Percentiles rank a stretch among this genome's conserved stretches.
These are phyloP conservation scores for Nepenthes mirabilis DNA, from an alignment of 148 eudicot genomes.

Conservation along the genomic window DNA sequence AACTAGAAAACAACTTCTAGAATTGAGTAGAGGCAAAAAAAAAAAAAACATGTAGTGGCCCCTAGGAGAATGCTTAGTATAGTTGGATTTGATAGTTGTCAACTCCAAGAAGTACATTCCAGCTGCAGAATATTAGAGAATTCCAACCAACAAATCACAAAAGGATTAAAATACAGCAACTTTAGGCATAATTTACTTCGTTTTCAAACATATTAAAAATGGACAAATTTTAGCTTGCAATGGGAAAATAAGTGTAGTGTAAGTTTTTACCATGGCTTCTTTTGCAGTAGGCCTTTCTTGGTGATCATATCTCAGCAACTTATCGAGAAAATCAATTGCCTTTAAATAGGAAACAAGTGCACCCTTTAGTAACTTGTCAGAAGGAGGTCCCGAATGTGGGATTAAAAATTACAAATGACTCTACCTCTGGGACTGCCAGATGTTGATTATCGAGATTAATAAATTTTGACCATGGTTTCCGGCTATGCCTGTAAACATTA, in stretches of 20 bases:
- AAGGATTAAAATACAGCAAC: too few species aligned
- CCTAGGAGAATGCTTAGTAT: too few species aligned
- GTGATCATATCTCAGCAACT: constrained; percentile 74
- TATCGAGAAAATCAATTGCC: constrained; percentile 91
- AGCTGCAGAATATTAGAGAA: too few species aligned
- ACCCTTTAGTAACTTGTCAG: constrained; percentile 2
- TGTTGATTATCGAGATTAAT: constrained; percentile 78
- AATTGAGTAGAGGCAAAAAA: too few species aligned
- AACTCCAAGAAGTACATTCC: too few species aligned
- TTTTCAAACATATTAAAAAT: too few species aligned
- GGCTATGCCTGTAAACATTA: constrained; percentile 42
- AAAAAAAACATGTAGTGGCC: too few species aligned
- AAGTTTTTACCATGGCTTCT: constrained; percentile 71
- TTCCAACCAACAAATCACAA: too few species aligned
- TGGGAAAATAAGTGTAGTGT: background rate
- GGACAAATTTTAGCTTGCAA: too few species aligned
- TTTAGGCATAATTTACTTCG: too few species aligned
- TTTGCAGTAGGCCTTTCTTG: constrained; percentile 95
- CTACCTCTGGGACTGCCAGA: constrained; percentile 80
- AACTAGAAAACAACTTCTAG: too few species aligned
- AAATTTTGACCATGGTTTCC: constrained; percentile 84
- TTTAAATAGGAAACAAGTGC: constrained; percentile 10
- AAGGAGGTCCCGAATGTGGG: background rate
- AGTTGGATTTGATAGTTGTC: too few species aligned
- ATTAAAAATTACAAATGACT: background rate